Base-by-base conservation (phyloP, 2,329 filamentous ascomycete genomes). In the Podosphaera aphanis region DNA sequence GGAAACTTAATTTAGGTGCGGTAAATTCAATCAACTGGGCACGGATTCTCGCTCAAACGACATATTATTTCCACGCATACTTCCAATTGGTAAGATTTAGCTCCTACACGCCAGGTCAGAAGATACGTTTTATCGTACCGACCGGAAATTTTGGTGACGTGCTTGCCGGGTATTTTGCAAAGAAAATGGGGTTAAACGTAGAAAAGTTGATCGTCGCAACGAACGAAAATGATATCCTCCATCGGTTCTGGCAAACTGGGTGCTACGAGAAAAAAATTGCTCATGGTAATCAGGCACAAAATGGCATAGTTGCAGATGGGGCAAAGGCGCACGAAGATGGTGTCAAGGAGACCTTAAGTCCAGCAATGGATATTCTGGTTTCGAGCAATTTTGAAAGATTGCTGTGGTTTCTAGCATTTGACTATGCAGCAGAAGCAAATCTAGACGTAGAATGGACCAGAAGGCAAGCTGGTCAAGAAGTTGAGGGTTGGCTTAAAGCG, bases 11-110 rank as follows among this genome's bases (percentile, higher is more conserved):
- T 53, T 78, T 95, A 38, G 88, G 82, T 36, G 88, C 90, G 38
- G 84, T 95, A 53, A 95, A 95, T 68, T 90, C 82, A 40, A 95
- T 95, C 66, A 95, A 95, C 66, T 94, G 80, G 73, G 82, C 86
- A 1, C 73, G 90, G 55, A 95, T 98, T 54, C 72, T 98, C 33
- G 88, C 90, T 11, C 90, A 98, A 66, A 94, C 93, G 52, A 84
- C 83, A 49, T 95, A 93, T 71, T 98, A 93, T 69, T 93, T 94
- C 68, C 71, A 90, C 63, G 77, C 90, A 11, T 95, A 95, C 69
- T 93, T 94, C 64, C 67, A 77, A 13, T 75, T 98, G 29, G 70
- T 68, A 49, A 72, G 68, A 59, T 73, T 73, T 3, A 58, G 70
- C 0, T 62, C 65, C 15, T 79, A 80, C 61, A 70, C 74, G 48